phyloP scores from a whole-genome alignment of 768 basidiomycete genomes.

The Naematelia encephala region DNA sequence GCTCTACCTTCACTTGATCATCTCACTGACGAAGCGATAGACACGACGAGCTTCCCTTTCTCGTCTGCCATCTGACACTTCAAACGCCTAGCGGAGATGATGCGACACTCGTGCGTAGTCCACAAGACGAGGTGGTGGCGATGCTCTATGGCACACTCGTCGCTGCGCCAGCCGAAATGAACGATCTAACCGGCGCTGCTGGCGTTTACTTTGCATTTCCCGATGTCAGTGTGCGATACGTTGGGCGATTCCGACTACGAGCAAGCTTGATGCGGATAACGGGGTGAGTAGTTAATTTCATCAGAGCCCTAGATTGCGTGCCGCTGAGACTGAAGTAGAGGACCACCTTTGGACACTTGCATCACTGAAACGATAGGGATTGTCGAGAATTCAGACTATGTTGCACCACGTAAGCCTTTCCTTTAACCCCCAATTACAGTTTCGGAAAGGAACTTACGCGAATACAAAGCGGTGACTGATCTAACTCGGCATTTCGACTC shows the following conservation, averaged over 20 bases:
- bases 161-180: constrained; percentile 71
- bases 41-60: constrained; percentile 79
- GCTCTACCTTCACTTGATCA: background rate
- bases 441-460: background rate
- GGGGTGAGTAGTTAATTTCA: constrained; percentile 61
- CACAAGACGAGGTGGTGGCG: constrained; percentile 51
- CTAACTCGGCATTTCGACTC: constrained; percentile 61
- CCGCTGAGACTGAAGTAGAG: too few species aligned
- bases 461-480: constrained; percentile 50
- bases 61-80: constrained; percentile 77
- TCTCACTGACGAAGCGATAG: constrained; percentile 40
- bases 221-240: constrained; percentile 78
- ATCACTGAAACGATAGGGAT: constrained; percentile 76
- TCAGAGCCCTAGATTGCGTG: too few species aligned
- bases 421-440: constrained; percentile 28
- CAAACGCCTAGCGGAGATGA: constrained; percentile 64
- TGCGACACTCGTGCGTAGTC: constrained; percentile 27
- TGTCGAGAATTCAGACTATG: constrained; percentile 67
- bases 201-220: constrained; percentile 89
- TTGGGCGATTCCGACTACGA: constrained; percentile 71
- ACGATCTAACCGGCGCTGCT: constrained; percentile 72
- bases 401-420: constrained; percentile 66
- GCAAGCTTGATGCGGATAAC: constrained; percentile 71
- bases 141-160: constrained; percentile 83
- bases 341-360: constrained; percentile 67